A percentile compares a stretch with the other conserved stretches of the same genome.
phyloP scores from a whole-genome alignment of 257 asterid genomes.

The Fraxinus cuspidata region DNA sequence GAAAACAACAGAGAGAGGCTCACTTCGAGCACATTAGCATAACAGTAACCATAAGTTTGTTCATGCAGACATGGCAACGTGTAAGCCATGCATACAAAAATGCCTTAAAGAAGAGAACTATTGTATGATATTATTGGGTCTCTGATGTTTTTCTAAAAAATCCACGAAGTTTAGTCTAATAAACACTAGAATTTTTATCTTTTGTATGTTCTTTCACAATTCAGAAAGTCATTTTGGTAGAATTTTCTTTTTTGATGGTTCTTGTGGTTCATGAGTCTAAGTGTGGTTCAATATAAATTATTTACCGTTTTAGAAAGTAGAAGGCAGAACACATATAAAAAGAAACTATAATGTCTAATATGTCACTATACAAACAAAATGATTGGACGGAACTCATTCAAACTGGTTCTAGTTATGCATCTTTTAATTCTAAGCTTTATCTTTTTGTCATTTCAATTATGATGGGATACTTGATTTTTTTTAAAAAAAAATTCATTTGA shows the following conservation, averaged over 20 bases:
- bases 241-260: not conserved
- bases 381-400: not conserved
- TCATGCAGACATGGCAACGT: not conserved
- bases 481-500: not conserved
- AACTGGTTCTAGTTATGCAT: not conserved
- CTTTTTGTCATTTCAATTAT: not conserved
- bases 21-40: slow-evolving; percentile 4
- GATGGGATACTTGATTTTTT: not conserved
- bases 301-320: not conserved
- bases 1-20: not conserved
- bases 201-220: not conserved
- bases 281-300: not conserved
- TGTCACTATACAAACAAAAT: not conserved
- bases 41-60: not conserved
- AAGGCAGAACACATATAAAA: not conserved
- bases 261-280: not conserved
- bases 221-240: not conserved
- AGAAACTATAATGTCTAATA: not conserved
- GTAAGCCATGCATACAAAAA: not conserved
- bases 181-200: not conserved
- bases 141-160: not conserved
- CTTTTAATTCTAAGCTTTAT: not conserved
- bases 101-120: not conserved
- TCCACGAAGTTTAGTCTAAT: not conserved
- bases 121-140: not conserved